Evolutionary conservation across 768 basidiomycete genomes (phyloP), one percentile per base, ranked within the genome.

Genomic region (Auricularia heimuer): DNA sequence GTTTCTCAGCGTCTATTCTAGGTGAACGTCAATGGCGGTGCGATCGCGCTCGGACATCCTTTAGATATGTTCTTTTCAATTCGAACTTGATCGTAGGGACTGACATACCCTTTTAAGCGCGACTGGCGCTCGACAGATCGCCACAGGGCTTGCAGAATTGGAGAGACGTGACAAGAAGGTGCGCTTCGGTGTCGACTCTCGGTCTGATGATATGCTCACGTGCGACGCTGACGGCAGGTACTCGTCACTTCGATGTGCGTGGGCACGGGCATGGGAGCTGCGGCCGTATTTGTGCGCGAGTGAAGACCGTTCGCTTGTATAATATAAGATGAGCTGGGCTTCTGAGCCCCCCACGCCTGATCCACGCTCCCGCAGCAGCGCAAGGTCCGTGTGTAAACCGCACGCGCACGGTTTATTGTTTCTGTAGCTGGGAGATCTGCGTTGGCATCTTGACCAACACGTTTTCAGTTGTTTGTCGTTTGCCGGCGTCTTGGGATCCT

Each of bases 241-340:
- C 80, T 96, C 65, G 90, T 90, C 70, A 94, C 93, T 2, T 90
- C 89, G 65, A 86, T 86, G 85, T 87, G 85, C 69, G 73, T 79
- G 63, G 94, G 94, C 24, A 90, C 88, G 70, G 93, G 93, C 18
- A 93, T 94, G 93, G 92, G 90, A 4, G 89, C 90, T 16, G 90
- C 90, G 1, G 85, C 85, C 3, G 81, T 92, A 44, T 88, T 92
- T 66, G 85, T 92, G 16, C 90, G 90, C 69, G 90, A 92, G 39
- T 47, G 63, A 63, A 62, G 24, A 42, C 21, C 47, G 47, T 18
- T 51, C 47, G 10, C 16, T 16, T 18, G 47, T 18, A 12, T 51
- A 18, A 51, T 51, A 16, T 12, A 12, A 16, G 11, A 21, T 21
- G 47, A 51, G 47, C 39, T 42, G 39, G 39, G 39, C 39, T 42